These are phyloP conservation scores for Zangia roseola DNA, from an alignment of 768 basidiomycete species.

Conservation along the genomic window DNA sequence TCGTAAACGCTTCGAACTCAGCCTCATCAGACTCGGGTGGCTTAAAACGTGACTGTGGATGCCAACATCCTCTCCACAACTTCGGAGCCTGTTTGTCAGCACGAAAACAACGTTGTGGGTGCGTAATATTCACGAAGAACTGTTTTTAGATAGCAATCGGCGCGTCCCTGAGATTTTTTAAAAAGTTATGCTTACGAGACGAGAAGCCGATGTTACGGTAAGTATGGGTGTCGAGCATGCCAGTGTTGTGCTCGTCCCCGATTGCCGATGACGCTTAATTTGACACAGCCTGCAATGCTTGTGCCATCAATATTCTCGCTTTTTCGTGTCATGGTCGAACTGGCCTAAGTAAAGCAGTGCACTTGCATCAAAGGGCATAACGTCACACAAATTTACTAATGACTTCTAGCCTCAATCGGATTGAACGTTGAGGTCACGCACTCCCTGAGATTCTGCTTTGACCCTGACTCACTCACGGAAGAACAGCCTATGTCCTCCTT, in stretches of 20 bases:
- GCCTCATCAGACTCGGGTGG: background rate
- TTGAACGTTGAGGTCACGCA: background rate
- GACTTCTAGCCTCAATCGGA: constrained; percentile 5
- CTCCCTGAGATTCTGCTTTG: background rate
- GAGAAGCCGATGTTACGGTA: constrained; percentile 4
- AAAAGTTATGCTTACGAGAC: constrained; percentile 10
- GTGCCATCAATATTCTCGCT: background rate
- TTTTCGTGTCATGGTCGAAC: constrained; percentile 3
- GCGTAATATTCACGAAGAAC: background rate
- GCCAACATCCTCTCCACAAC: constrained; percentile 10
- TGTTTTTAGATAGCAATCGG: constrained; percentile 2
- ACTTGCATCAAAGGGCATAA: constrained; percentile 4
- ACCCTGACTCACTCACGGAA: constrained; percentile 15
- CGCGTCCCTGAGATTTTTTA: background rate
- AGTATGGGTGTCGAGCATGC: background rate
- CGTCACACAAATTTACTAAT: background rate
- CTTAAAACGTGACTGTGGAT: constrained; percentile 10
- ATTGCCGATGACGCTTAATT: constrained; percentile 1
- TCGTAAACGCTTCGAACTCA: constrained; percentile 18
- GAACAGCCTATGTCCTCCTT: background rate
- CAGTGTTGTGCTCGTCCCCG: background rate
- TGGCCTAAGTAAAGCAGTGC: background rate
- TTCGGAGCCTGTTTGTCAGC: background rate
- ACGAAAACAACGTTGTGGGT: background rate
- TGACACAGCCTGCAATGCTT: background rate